Base-by-base conservation (phyloP, 106 monocot genomes). In the Acorus calamus region DNA sequence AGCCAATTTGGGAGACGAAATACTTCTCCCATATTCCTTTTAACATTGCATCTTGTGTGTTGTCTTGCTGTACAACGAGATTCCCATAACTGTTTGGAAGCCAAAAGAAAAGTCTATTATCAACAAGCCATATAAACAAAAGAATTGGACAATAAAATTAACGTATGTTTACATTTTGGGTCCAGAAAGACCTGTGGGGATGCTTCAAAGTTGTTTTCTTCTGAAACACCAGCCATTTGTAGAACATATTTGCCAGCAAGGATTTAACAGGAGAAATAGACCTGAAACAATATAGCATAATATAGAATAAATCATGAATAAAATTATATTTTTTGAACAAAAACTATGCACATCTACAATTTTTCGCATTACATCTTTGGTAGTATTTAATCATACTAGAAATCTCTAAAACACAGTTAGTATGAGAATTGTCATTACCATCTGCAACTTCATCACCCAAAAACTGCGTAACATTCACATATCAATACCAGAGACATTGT, bases 101-200 rank as follows among this genome's bases (percentile, higher is more conserved):
- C 28, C 28, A 28, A 28, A 28, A 28, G 28, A 28, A 28, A 28
- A 28, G 28, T 28, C 28, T 28, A 28, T 0, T 0, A 28, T 28
- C 28, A 28, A 28, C 28, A 28, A 28, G 1, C 28, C 28, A 28
- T 0, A 28, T 28, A 28, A 28, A 28, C 28, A 28, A 28, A 28
- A 28, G 28, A 28, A 28, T 28, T 28, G 28, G 28, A 28, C 28
- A 28, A 28, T 28, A 28, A 28, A 28, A 28, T 41, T 50, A 55
- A 46, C 53, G 55, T 7, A 2, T 5, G 60, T 11, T 52, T 69
- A 69, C 69, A 44, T 69, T 7, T 69, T 59, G 12, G 51, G 53
- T 60, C 14, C 55, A 62, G 49, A 63, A 44, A 7, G 14, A 47
- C 14, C 71, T 55, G 0, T 14, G 47, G 46, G 48, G 6, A 10